Percentiles rank a stretch among this genome's conserved stretches.
Evolutionary conservation across 805 yeast species (phyloP).

Genomic region (Spathaspora gorwiae): DNA sequence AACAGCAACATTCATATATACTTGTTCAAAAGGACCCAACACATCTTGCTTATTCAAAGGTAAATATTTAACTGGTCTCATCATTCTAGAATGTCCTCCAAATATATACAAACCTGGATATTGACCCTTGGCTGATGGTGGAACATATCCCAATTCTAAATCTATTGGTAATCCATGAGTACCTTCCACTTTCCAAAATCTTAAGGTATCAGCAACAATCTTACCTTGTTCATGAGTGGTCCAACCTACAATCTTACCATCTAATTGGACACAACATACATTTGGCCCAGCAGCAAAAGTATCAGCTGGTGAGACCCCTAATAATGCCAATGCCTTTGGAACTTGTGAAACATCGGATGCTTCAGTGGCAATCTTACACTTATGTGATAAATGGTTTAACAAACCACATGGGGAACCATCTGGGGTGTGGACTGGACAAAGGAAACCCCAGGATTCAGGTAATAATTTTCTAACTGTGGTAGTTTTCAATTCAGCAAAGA

Average conservation of each 20-base stretch:
- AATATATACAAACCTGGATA: slow-evolving; percentile 92
- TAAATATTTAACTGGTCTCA: slow-evolving; percentile 89
- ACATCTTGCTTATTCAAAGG: slow-evolving; percentile 80
- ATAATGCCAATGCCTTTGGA: slow-evolving; percentile 56
- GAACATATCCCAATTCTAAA: slow-evolving; percentile 91
- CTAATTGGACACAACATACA: slow-evolving; percentile 85
- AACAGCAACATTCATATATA: slow-evolving; percentile 93
- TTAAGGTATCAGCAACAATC: slow-evolving; percentile 80
- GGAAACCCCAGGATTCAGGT: slow-evolving; percentile 98
- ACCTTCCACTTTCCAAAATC: slow-evolving; percentile 91
- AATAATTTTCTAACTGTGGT: slow-evolving; percentile 93
- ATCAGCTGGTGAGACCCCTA: slow-evolving; percentile 81
- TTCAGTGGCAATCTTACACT: slow-evolving; percentile 79
- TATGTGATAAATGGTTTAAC: slow-evolving; percentile 92
- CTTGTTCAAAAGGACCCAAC: slow-evolving; percentile 97
- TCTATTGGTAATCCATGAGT: slow-evolving; percentile 73
- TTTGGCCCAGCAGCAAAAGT: slow-evolving; percentile 84
- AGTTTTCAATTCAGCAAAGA: slow-evolving; percentile 96
- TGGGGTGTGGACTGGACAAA: slow-evolving; percentile 98
- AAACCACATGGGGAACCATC: slow-evolving; percentile 99
- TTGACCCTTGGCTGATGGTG: slow-evolving; percentile 94
- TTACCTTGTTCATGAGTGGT: slow-evolving; percentile 84
- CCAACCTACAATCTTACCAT: slow-evolving; percentile 93
- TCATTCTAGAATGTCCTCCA: slow-evolving; percentile 92
- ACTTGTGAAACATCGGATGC: slow-evolving; percentile 71